Conservation (phyloP, 1,139 yeast genomes). For the Protomyces arabidopsidicola region DNA sequence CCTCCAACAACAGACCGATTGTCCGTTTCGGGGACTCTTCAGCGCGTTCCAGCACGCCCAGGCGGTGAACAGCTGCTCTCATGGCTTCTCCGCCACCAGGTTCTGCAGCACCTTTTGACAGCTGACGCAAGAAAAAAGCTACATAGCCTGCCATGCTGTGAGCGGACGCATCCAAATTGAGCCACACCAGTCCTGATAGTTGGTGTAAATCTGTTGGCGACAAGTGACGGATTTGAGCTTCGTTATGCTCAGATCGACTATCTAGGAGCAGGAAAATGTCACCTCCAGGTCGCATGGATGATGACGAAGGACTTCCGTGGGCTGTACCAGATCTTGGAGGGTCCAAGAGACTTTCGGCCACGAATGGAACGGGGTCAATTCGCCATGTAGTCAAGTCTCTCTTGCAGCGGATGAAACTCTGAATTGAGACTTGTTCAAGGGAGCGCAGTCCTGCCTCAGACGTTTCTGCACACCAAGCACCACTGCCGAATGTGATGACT, state of each 20-base stretch:
- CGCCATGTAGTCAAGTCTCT: background rate
- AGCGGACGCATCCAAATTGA: background rate
- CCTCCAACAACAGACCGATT: background rate
- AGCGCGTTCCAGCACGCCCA: background rate
- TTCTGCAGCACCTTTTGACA: background rate
- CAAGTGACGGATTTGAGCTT: background rate
- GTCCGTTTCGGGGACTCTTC: background rate
- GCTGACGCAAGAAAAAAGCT: background rate
- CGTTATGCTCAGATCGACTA: background rate
- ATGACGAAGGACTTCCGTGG: background rate
- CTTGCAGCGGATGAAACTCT: conserved; percentile 5
- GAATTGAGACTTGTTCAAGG: background rate
- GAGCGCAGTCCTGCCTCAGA: background rate
- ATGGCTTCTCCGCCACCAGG: background rate
- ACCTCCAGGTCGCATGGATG: background rate
- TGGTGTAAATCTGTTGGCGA: background rate
- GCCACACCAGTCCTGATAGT: background rate
- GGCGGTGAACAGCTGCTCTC: background rate
- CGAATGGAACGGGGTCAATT: conserved; percentile 21
- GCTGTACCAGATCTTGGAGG: background rate
- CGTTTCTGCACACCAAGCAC: conserved; percentile 8
- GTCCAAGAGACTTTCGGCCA: conserved; percentile 3
- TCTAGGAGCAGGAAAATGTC: background rate
- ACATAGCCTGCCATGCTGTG: background rate
- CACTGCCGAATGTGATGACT: conserved; percentile 17